These are phyloP conservation scores for Vitis hybrid DNA, from an alignment of 177 flowering plant genomes.

Conservation along the genomic window DNA sequence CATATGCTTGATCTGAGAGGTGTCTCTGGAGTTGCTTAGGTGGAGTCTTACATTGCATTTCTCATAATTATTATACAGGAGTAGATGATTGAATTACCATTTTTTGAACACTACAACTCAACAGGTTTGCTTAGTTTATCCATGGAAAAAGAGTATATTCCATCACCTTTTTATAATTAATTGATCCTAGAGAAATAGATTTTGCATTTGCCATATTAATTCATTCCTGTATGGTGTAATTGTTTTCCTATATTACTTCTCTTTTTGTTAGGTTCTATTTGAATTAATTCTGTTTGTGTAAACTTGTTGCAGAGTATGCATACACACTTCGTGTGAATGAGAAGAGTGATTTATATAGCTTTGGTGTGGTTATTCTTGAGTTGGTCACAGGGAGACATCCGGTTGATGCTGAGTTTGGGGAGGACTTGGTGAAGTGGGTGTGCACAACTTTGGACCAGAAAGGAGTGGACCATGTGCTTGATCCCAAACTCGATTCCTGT, in stretches of 20 bases:
- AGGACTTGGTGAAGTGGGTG: constrained; percentile 78
- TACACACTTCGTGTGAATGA: constrained; percentile 82
- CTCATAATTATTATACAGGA: too few relatives aligned
- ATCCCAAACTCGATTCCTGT: constrained; percentile 62
- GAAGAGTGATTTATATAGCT: constrained; percentile 82
- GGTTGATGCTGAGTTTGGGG: constrained; percentile 68
- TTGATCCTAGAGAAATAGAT: too few relatives aligned
- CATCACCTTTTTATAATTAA: too few relatives aligned
- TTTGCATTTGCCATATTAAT: background rate
- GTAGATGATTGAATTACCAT: too few relatives aligned
- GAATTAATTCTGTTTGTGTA: constrained; percentile 1
- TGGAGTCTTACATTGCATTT: too few relatives aligned
- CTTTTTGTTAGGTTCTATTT: background rate
- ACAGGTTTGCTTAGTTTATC: too few relatives aligned
- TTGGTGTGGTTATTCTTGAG: constrained; percentile 73
- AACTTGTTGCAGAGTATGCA: constrained; percentile 61
- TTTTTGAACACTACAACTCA: too few relatives aligned
- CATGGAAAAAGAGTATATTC: too few relatives aligned
- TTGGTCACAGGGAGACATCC: constrained; percentile 66
- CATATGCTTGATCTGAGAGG: too few relatives aligned
- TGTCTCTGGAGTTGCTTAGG: too few relatives aligned
- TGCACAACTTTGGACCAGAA: constrained; percentile 67
- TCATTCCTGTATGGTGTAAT: too few relatives aligned
- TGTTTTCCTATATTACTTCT: background rate
- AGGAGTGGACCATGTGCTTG: constrained; percentile 61